Conservation (phyloP, 2,329 filamentous ascomycete species). For the Ustilaginoidea virens region DNA sequence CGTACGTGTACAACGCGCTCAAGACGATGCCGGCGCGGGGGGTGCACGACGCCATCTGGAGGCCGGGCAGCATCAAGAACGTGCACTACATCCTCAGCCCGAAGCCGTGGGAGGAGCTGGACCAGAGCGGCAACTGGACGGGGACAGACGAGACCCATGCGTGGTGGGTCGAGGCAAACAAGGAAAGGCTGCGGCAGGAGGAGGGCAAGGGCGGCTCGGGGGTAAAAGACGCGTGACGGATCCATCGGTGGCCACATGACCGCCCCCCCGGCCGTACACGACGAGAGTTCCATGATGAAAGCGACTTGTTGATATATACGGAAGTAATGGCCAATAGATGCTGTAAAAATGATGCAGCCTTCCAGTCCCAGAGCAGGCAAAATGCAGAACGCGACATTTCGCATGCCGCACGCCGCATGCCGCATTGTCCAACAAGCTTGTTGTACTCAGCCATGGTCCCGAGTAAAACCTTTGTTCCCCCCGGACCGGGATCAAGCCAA, state of each 20-base stretch:
- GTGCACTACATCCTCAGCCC: constrained; percentile 46
- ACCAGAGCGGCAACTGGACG: constrained; percentile 25
- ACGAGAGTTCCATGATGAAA: no score
- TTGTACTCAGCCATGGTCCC: no score
- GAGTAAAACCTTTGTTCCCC: no score
- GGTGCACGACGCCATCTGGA: constrained; percentile 41
- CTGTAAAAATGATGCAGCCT: no score
- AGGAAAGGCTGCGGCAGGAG: constrained; percentile 26
- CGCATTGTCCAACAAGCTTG: no score
- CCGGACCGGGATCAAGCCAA: no score
- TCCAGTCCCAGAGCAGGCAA: no score
- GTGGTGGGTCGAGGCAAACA: constrained; percentile 40
- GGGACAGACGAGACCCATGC: constrained; percentile 32
- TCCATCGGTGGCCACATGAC: not conserved
- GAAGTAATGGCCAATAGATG: no score
- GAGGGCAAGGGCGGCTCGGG: constrained; percentile 24
- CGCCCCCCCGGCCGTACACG: no score
- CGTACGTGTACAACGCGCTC: constrained; percentile 47
- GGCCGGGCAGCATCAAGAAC: constrained; percentile 42
- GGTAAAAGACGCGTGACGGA: constrained; percentile 11
- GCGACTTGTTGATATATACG: no score
- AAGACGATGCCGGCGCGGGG: constrained; percentile 40
- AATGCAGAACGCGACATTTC: no score
- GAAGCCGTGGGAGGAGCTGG: constrained; percentile 44
- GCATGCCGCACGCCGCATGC: no score